phyloP scores from a whole-genome alignment of 2,329 filamentous ascomycete species.

The Setomelanomma holmii region DNA sequence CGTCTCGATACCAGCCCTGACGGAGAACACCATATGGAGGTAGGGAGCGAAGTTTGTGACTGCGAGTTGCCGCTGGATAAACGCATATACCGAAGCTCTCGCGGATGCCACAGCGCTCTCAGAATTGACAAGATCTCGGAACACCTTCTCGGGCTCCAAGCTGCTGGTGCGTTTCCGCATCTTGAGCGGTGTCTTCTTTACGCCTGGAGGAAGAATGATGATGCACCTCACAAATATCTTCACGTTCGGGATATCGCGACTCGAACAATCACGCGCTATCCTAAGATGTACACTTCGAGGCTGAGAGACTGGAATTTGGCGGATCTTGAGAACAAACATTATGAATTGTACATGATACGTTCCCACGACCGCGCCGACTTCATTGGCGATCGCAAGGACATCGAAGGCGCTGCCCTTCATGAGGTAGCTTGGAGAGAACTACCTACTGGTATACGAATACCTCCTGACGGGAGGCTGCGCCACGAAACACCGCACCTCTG shows the following conservation, averaged over 20 bases:
- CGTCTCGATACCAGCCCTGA: not conserved
- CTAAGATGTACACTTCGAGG: not conserved
- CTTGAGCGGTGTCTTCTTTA: conserved; percentile 2
- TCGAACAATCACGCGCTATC: conserved; percentile 1
- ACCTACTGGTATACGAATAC: not conserved
- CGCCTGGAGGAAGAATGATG: not conserved
- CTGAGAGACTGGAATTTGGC: not conserved
- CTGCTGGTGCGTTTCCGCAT: conserved; percentile 3
- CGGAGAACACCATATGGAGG: not conserved
- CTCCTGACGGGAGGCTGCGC: not conserved
- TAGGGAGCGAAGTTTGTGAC: not conserved
- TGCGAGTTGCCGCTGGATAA: not conserved
- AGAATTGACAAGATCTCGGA: not conserved
- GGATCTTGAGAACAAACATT: not conserved
- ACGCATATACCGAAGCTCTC: too few relatives aligned
- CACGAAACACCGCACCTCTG: not conserved
- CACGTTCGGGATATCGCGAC: conserved; percentile 5
- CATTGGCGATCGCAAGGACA: not conserved
- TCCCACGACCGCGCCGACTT: not conserved
- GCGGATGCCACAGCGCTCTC: not conserved
- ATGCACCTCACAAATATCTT: not conserved
- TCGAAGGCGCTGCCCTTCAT: not conserved
- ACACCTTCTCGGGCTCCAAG: conserved; percentile 1
- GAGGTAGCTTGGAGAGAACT: not conserved
- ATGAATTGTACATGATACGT: not conserved